A percentile compares a stretch with the other conserved stretches of the same genome.
Evolutionary conservation across 2,329 filamentous ascomycete species (phyloP).

Genomic region (Beauveria bassiana): DNA sequence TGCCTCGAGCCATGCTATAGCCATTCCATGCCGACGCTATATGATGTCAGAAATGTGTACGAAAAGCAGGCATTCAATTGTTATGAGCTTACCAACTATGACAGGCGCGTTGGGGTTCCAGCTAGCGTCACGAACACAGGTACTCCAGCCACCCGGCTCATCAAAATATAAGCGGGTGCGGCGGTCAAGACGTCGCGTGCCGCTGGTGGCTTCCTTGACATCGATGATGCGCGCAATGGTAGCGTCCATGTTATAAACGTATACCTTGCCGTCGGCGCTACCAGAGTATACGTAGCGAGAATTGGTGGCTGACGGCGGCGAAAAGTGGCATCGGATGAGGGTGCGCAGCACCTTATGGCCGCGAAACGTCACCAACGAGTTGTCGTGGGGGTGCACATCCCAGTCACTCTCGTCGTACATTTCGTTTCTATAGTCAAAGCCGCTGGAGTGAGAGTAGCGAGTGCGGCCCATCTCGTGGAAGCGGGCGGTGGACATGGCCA

Average conservation of each 20-base stretch:
- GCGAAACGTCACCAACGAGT: conserved; percentile 86
- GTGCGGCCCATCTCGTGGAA: conserved; percentile 50
- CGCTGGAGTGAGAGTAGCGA: conserved; percentile 43
- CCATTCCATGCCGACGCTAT: conserved; percentile 78
- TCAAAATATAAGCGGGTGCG: conserved; percentile 49
- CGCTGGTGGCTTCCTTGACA: conserved; percentile 61
- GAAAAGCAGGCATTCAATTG: neutral
- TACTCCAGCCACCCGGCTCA: conserved; percentile 57
- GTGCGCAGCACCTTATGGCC: conserved; percentile 86
- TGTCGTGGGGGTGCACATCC: conserved; percentile 64
- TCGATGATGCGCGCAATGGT: conserved; percentile 73
- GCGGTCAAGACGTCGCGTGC: conserved; percentile 49
- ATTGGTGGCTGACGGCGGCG: conserved; percentile 75
- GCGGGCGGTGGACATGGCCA: conserved; percentile 68
- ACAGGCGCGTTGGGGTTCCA: conserved; percentile 85
- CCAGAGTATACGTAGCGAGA: conserved; percentile 90
- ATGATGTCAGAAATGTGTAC: conserved; percentile 12
- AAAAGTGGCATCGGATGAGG: conserved; percentile 92
- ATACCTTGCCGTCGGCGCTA: conserved; percentile 81
- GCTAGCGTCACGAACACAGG: conserved; percentile 78
- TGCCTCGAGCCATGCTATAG: conserved; percentile 63
- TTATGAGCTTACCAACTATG: conserved; percentile 49
- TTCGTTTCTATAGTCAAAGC: conserved; percentile 69
- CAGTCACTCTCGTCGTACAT: conserved; percentile 58
- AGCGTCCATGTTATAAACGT: conserved; percentile 89